phyloP scores from a whole-genome alignment of 495 filamentous ascomycete genomes.

The Neurospora pannonica region DNA sequence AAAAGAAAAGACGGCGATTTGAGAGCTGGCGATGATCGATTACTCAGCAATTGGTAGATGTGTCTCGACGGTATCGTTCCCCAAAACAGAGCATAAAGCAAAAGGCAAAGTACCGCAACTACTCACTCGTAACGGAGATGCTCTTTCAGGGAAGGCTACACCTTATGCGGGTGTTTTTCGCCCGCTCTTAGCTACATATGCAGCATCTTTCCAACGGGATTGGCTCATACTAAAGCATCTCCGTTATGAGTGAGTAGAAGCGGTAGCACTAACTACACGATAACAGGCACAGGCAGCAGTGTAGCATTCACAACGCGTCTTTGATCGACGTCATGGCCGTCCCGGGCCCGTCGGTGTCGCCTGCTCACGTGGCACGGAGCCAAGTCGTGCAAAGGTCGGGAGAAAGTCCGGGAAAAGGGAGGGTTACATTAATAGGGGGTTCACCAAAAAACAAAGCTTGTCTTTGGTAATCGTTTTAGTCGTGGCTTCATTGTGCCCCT shows the following conservation, averaged over 20 bases:
- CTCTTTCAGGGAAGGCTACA: no score
- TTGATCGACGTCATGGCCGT: neutral
- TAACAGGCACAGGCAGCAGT: neutral
- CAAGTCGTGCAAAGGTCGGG: neutral
- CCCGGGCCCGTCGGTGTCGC: neutral
- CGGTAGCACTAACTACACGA: neutral
- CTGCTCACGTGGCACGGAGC: conserved; percentile 6
- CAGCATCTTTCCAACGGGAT: no score
- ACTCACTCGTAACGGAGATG: no score
- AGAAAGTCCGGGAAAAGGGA: neutral
- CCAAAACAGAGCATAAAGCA: neutral
- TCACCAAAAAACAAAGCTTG: neutral
- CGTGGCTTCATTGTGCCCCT: neutral
- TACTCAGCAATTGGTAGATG: neutral
- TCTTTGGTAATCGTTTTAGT: neutral
- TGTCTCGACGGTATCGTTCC: neutral
- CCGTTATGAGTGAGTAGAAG: no score
- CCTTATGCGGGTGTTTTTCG: no score
- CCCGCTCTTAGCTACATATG: no score
- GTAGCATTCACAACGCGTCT: neutral
- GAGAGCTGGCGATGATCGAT: neutral
- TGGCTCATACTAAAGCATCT: no score
- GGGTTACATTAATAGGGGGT: neutral
- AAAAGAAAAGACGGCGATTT: neutral
- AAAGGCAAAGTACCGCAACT: neutral